Conservation (phyloP, 176 grass and related monocot species). For the Tillandsia fasciculata region DNA sequence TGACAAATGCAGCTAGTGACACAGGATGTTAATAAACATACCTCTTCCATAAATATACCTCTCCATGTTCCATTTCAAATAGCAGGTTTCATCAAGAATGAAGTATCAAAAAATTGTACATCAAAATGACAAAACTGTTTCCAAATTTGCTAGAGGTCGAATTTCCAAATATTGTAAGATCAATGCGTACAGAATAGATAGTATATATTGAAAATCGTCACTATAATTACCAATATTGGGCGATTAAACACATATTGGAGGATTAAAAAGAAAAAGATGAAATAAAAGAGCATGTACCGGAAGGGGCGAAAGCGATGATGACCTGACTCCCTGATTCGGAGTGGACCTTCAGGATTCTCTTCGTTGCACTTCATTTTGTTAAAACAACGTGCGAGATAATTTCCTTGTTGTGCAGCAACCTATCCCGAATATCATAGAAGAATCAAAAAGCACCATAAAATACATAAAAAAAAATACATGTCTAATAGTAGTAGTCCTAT, state of each 20-base stretch:
- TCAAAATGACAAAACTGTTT: too few species aligned
- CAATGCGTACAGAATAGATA: too few species aligned
- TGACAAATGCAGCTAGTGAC: too few species aligned
- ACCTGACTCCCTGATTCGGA: conserved; percentile 44
- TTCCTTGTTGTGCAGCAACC: conserved; percentile 95
- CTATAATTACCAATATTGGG: conserved; percentile 1
- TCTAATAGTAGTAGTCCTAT: neutral
- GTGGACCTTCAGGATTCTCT: conserved; percentile 81
- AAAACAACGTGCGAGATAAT: conserved; percentile 75
- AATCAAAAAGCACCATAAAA: conserved; percentile 2
- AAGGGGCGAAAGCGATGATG: conserved; percentile 77
- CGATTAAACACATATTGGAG: conserved; percentile 1
- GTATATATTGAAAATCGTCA: neutral
- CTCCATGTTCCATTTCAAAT: too few species aligned
- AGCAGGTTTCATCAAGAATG: too few species aligned
- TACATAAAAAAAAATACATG: neutral
- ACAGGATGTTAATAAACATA: too few species aligned
- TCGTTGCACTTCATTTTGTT: conserved; percentile 72
- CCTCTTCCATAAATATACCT: too few species aligned
- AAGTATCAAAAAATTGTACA: too few species aligned
- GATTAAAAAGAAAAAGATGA: conserved; percentile 6
- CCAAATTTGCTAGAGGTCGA: too few species aligned
- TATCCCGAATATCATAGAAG: conserved; percentile 18
- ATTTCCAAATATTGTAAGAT: too few species aligned
- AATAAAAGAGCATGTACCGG: conserved; percentile 38